Base-by-base conservation (phyloP, 208 protist genomes). In the Trichomonas tenax region DNA sequence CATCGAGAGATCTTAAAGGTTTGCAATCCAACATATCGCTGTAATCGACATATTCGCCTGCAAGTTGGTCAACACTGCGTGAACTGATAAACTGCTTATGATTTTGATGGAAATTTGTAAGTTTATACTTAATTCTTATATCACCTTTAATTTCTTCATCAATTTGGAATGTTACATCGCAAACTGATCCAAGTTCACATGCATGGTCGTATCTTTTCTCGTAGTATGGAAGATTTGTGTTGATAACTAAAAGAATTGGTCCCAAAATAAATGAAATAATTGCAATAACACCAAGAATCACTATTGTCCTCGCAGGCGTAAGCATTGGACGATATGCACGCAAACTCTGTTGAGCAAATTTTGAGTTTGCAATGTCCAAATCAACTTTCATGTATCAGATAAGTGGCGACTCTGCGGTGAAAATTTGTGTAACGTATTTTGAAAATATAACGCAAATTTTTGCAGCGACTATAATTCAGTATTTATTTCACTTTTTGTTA, bases 31-130 rank as follows among this genome's bases (percentile, higher is more conserved):
- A 8, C 86, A 93, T 93, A 8, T 21, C 86, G 44, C 1, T 8
- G 38, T 26, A 93, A 58, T 38, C 44, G 26, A 93, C 86, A 51
- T 93, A 93, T 58, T 48, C n/a, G 26, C 86, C 86, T 9, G 17
- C 26, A 8, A 93, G 34, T 51, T 93, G 86, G 14, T n/a, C 31
- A 26, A n/a, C 44, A 51, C 26, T 36, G 36, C 86, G 6, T 11
- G 86, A 93, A 38, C 17, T 34, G 34, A 34, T 2, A 17, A 38
- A 93, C 15, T 41, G 11, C 2, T 26, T 23, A 8, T 93, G 86
- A 41, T 93, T 93, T 36, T 93, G 86, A 51, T 93, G 44, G 31
- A 93, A 93, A n/a, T 93, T 93, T 15, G 86, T 93, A 26, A 93
- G 44, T 17, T 51, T 51, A 44, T 93, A 93, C 58, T 48, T 44